Percentiles rank a stretch among this genome's conserved stretches.
These are phyloP conservation scores for Fusarium sp. DNA, from an alignment of 2,329 filamentous ascomycete species.

Conservation along the genomic window DNA sequence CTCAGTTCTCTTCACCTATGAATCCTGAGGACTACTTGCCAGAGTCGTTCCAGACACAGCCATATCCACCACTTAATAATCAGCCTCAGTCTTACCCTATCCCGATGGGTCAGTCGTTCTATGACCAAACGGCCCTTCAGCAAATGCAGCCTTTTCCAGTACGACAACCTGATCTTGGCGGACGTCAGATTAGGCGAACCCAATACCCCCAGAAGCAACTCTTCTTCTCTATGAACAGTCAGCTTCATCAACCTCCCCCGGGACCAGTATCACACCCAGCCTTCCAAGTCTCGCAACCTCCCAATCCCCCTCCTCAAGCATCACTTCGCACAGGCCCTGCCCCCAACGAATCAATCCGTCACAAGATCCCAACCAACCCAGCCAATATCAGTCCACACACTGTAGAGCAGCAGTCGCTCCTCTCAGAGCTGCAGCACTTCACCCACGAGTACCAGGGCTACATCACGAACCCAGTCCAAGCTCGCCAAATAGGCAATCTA, in stretches of 20 bases:
- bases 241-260: background rate
- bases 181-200: too few relatives aligned
- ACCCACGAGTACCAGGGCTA: slow-evolving; percentile 21
- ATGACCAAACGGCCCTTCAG: background rate
- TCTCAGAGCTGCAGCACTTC: background rate
- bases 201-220: background rate
- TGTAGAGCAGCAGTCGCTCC: background rate
- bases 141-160: background rate
- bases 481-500: background rate
- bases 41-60: background rate
- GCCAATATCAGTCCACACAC: background rate
- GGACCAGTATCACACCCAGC: background rate
- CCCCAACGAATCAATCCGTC: background rate
- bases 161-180: background rate
- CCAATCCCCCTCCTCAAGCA: background rate
- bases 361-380: background rate
- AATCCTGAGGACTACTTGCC: background rate
- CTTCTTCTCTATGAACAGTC: background rate
- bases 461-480: background rate
- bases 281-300: background rate
- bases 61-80: background rate
- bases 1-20: background rate
- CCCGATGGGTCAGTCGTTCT: background rate
- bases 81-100: background rate
- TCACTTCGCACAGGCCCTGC: background rate